Percentiles rank a stretch among this genome's conserved stretches.
phyloP scores from a whole-genome alignment of 176 grass and related monocot species.

The Phoenix roebelenii region DNA sequence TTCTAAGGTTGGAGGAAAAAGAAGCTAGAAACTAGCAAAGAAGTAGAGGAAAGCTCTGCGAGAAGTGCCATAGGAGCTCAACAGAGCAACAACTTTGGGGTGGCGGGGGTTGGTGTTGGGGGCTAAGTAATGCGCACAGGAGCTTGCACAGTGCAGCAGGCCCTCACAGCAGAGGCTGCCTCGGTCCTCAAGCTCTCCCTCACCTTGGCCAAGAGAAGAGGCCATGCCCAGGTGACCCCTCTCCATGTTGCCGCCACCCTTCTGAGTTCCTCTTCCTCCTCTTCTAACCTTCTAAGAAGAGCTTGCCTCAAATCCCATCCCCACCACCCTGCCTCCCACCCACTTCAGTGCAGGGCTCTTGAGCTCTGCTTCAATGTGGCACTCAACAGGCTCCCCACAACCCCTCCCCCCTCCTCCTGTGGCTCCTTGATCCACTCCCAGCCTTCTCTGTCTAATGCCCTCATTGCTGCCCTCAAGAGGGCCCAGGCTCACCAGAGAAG shows the following conservation, averaged over 20 bases:
- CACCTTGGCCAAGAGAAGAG: constrained; percentile 43
- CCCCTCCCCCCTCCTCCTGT: constrained; percentile 29
- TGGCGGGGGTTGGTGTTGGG: constrained; percentile 19
- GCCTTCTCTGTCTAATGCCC: constrained; percentile 77
- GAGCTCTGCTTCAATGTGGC: constrained; percentile 97
- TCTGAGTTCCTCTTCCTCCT: constrained; percentile 27
- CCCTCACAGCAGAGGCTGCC: constrained; percentile 91
- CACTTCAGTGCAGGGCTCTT: constrained; percentile 73
- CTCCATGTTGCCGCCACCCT: constrained; percentile 79
- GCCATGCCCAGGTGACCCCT: constrained; percentile 89
- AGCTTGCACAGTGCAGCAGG: constrained; percentile 80
- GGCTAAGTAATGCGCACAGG: constrained; percentile 68
- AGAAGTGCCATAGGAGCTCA: too few species aligned
- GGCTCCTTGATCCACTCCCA: constrained; percentile 52
- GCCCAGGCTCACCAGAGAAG: constrained; percentile 86
- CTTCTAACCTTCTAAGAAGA: constrained; percentile 51
- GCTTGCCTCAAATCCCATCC: constrained; percentile 66
- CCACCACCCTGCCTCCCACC: constrained; percentile 27
- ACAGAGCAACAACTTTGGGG: neutral
- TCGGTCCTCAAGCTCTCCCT: constrained; percentile 84
- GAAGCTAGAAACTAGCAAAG: too few species aligned
- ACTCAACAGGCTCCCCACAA: constrained; percentile 62
- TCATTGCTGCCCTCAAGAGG: constrained; percentile 86
- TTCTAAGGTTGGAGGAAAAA: too few species aligned
- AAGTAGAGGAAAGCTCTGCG: too few species aligned